Evolutionary conservation across 2,329 filamentous ascomycete species (phyloP).

Genomic region (Phyllosticta citribraziliensis): DNA sequence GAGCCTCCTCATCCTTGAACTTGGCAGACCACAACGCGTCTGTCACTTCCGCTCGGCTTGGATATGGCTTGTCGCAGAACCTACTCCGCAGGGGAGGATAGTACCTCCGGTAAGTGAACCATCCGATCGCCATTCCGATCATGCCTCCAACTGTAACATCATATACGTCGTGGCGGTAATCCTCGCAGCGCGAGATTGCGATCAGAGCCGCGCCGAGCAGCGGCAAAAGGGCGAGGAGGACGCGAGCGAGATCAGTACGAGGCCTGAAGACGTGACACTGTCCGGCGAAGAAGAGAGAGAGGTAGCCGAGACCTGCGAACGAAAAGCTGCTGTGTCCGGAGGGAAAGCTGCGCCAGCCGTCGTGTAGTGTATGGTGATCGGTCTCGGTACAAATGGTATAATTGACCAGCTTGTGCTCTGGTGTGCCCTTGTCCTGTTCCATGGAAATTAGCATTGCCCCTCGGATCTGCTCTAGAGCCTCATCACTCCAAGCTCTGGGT

Average conservation of each 20-base stretch:
- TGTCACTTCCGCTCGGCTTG: conserved; percentile 25
- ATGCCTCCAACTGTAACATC: conserved; percentile 49
- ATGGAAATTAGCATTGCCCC: not conserved
- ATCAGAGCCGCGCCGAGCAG: conserved; percentile 49
- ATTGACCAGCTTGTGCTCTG: conserved; percentile 46
- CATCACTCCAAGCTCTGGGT: not conserved
- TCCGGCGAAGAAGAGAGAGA: conserved; percentile 60
- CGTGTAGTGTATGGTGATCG: conserved; percentile 59
- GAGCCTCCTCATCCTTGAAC: conserved; percentile 35
- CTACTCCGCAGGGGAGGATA: conserved; percentile 44
- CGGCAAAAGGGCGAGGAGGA: conserved; percentile 46
- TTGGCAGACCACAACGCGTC: conserved; percentile 25
- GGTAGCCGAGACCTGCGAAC: conserved; percentile 68
- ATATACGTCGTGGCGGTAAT: conserved; percentile 55
- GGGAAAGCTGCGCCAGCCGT: conserved; percentile 78
- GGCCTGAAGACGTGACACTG: conserved; percentile 52
- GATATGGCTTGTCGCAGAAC: conserved; percentile 44
- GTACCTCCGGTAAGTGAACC: conserved; percentile 51
- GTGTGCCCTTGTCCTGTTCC: conserved; percentile 37
- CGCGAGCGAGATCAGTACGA: conserved; percentile 45
- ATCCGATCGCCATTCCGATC: conserved; percentile 45
- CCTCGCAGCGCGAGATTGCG: conserved; percentile 51
- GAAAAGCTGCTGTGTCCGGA: conserved; percentile 71
- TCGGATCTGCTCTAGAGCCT: not conserved
- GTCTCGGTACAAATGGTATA: conserved; percentile 65